A percentile compares a stretch with the other conserved stretches of the same genome.
These are phyloP conservation scores for Zasmidium cellare DNA, from an alignment of 2,329 filamentous ascomycete species.

Conservation along the genomic window DNA sequence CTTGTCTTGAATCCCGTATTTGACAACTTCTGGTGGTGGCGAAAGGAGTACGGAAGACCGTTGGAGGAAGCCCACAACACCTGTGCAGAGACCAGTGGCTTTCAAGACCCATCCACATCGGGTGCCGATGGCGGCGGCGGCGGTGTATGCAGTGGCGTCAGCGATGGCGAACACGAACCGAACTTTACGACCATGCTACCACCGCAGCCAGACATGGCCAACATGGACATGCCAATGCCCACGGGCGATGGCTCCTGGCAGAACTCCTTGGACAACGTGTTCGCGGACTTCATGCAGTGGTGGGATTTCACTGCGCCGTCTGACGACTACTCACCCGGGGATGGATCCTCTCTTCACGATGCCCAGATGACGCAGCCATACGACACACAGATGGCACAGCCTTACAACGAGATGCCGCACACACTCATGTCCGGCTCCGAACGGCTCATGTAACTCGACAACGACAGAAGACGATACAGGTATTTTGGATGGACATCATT, in stretches of 20 bases:
- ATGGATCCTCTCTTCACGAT: neutral
- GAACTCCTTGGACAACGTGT: neutral
- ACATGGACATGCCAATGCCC: neutral
- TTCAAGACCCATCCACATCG: neutral
- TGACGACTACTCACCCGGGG: neutral
- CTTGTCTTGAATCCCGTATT: conserved; percentile 7
- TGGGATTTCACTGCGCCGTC: neutral
- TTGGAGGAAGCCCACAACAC: neutral
- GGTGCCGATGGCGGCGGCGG: neutral
- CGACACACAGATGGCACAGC: neutral
- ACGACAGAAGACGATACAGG: neutral
- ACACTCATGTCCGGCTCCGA: neutral
- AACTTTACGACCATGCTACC: neutral
- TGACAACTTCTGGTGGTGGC: conserved; percentile 12
- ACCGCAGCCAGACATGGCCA: neutral
- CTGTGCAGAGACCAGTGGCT: neutral
- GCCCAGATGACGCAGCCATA: neutral
- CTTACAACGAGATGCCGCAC: neutral
- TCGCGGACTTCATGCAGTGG: neutral
- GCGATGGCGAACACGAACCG: neutral
- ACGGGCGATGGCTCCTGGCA: neutral
- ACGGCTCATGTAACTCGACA: neutral
- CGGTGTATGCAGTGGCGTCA: too few relatives aligned
- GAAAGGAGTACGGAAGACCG: conserved; percentile 5
- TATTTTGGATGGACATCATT: too few relatives aligned